Conservation (phyloP, 495 filamentous ascomycete species). For the Penicillium psychrofluorescens region DNA sequence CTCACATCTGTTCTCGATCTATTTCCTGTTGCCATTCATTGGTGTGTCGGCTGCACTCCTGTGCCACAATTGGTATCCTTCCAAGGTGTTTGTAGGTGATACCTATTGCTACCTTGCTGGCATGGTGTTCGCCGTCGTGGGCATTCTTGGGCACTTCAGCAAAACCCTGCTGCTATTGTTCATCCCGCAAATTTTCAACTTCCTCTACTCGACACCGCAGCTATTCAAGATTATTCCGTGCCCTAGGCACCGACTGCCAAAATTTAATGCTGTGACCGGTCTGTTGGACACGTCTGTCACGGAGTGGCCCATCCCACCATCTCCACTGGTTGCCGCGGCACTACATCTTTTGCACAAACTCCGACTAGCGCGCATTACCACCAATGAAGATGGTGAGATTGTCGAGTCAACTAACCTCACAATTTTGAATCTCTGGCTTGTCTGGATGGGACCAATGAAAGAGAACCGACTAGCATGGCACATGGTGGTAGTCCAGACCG, state of each 20-base stretch:
- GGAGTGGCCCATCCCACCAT: slow-evolving; percentile 67
- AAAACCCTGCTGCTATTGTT: slow-evolving; percentile 91
- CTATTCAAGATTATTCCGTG: slow-evolving; percentile 85
- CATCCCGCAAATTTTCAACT: slow-evolving; percentile 94
- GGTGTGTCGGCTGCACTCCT: slow-evolving; percentile 84
- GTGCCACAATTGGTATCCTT: slow-evolving; percentile 93
- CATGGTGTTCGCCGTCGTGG: slow-evolving; percentile 97
- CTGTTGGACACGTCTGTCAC: slow-evolving; percentile 79
- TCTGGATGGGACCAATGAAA: slow-evolving; percentile 87
- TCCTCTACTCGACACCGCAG: slow-evolving; percentile 86
- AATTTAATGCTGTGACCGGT: slow-evolving; percentile 76
- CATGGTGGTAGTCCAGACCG: slow-evolving; percentile 64
- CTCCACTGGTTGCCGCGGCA: slow-evolving; percentile 46
- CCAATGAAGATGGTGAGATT: slow-evolving; percentile 60
- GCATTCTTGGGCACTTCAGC: slow-evolving; percentile 93
- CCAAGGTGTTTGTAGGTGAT: slow-evolving; percentile 91
- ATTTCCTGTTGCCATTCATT: slow-evolving; percentile 87
- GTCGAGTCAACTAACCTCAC: slow-evolving; percentile 85
- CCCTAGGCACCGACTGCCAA: slow-evolving; percentile 82
- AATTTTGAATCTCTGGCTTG: slow-evolving; percentile 88
- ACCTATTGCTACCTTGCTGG: slow-evolving; percentile 99
- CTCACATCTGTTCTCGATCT: slow-evolving; percentile 91
- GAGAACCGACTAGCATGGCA: slow-evolving; percentile 77
- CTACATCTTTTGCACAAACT: slow-evolving; percentile 60
- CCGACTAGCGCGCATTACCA: slow-evolving; percentile 55